Percentiles rank a stretch among this genome's conserved stretches.
These are phyloP conservation scores for Colletotrichum nymphaeae DNA, from an alignment of 2,329 filamentous ascomycete species.

Conservation along the genomic window DNA sequence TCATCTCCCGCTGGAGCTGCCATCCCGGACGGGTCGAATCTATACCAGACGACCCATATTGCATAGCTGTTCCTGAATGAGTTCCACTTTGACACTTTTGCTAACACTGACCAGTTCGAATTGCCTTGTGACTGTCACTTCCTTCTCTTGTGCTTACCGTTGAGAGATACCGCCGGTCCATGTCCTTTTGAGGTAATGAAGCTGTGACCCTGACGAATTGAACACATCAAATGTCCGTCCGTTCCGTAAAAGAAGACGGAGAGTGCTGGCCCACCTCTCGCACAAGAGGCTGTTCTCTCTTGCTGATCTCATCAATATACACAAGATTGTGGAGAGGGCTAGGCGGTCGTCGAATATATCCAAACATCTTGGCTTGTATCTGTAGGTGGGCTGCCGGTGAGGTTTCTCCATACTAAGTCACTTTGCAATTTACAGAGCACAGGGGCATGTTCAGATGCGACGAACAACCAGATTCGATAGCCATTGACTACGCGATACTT, in stretches of 20 bases:
- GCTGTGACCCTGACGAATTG: not conserved
- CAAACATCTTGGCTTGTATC: not conserved
- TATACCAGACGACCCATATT: conserved; percentile 22
- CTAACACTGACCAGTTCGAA: not conserved
- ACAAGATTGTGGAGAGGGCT: conserved; percentile 23
- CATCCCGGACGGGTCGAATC: conserved; percentile 6
- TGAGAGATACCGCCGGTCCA: not conserved
- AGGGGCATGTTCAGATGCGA: conserved; percentile 4
- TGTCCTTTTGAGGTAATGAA: not conserved
- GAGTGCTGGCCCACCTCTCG: not conserved
- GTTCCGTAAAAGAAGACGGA: not conserved
- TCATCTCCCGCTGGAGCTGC: conserved; percentile 7
- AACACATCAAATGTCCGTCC: not conserved
- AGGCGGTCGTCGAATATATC: conserved; percentile 28
- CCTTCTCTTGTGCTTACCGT: not conserved
- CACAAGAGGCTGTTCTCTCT: too few species aligned
- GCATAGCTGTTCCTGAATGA: not conserved
- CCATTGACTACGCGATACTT: not conserved
- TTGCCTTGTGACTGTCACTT: not conserved
- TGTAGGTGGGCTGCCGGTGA: not conserved
- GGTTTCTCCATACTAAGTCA: not conserved
- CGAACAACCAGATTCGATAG: not conserved
- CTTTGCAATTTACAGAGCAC: not conserved
- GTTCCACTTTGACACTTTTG: not conserved
- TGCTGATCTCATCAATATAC: conserved; percentile 11